These are phyloP conservation scores for Cornus controversa DNA, from an alignment of 148 eudicot genomes.

Conservation along the genomic window DNA sequence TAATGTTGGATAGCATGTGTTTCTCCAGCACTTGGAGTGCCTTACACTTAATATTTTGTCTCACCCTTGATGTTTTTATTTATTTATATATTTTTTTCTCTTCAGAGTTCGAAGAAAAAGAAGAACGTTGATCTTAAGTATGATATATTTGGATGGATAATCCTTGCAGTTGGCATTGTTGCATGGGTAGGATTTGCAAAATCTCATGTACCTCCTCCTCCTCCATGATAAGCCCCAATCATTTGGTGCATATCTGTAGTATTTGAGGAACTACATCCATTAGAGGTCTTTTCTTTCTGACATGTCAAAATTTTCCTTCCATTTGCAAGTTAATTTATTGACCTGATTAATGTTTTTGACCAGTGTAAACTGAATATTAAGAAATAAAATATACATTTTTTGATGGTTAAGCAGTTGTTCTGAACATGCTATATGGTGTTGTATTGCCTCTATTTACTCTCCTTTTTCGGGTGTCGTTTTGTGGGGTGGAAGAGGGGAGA, in stretches of 20 bases:
- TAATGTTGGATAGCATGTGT: not conserved
- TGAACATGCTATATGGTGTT: not conserved
- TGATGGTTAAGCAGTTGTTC: not conserved
- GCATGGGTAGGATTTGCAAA: constrained; percentile 80
- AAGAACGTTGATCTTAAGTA: constrained; percentile 52
- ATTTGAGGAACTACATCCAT: not conserved
- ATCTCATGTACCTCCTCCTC: constrained; percentile 69
- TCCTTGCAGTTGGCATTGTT: constrained; percentile 76
- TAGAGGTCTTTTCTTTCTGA: not conserved
- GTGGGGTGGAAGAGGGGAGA: not conserved
- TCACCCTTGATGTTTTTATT: not conserved
- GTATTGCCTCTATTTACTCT: not conserved
- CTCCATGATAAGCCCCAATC: constrained; percentile 44
- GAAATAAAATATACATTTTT: not conserved
- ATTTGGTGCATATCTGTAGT: not conserved
- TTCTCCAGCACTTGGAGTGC: not conserved
- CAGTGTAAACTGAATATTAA: not conserved
- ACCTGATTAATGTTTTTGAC: not conserved
- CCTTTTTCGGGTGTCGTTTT: not conserved
- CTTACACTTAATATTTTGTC: not conserved
- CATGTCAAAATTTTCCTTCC: not conserved
- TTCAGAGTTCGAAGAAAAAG: constrained; percentile 41
- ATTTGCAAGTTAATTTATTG: not conserved
- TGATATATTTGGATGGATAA: constrained; percentile 57
- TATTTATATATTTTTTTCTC: not conserved